Conservation (phyloP, 768 basidiomycete genomes). For the Suillus clintonianus region DNA sequence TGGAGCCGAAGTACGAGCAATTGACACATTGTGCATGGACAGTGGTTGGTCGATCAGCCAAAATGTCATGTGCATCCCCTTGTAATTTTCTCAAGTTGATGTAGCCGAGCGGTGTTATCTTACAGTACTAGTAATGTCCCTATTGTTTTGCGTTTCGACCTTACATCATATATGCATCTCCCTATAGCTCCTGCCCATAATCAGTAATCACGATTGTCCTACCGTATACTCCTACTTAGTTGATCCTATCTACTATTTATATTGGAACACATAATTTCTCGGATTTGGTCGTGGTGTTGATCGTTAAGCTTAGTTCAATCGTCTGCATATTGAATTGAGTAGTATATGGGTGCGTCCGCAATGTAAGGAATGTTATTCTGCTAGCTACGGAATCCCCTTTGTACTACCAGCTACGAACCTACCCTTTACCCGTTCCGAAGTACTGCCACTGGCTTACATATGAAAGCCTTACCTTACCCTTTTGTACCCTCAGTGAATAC, state of each 20-base stretch:
- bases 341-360: no score
- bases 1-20: not conserved
- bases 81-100: not conserved
- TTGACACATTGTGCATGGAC: not conserved
- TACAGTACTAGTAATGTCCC: not conserved
- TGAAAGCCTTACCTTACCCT: no score
- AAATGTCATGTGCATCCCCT: not conserved
- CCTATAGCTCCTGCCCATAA: not conserved
- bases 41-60: not conserved
- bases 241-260: not conserved
- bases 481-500: no score
- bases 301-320: not conserved
- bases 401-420: no score
- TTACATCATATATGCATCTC: not conserved
- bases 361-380: no score
- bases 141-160: not conserved
- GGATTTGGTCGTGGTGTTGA: not conserved
- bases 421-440: no score
- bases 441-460: no score
- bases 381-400: no score
- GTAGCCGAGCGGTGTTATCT: not conserved
- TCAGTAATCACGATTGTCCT: not conserved
- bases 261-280: not conserved
- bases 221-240: not conserved
- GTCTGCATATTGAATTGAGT: not conserved